These are phyloP conservation scores for Otatea glauca DNA, from an alignment of 176 grass and related monocot genomes.

Conservation along the genomic window DNA sequence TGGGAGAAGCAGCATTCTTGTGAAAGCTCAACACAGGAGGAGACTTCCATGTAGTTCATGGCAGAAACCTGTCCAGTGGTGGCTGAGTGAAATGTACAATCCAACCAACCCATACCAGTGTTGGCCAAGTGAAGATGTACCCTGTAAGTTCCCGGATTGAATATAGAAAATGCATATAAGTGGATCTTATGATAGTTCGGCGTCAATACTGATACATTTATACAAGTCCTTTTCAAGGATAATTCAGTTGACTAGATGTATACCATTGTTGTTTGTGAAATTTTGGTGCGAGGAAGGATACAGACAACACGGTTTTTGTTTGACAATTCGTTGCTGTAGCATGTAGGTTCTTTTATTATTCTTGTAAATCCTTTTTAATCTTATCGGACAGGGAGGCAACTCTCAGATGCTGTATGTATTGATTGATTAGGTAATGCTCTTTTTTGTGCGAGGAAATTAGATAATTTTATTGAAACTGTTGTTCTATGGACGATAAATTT, in stretches of 20 bases:
- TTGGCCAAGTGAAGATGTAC: conserved; percentile 5
- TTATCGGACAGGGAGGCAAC: background rate
- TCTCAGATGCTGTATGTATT: conserved; percentile 13
- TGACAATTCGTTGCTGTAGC: conserved; percentile 29
- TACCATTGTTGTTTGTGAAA: conserved; percentile 26
- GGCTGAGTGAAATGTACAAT: background rate
- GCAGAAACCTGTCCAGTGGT: background rate
- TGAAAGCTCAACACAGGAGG: conserved; percentile 14
- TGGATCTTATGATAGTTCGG: conserved; percentile 9
- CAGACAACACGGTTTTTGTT: conserved; percentile 6
- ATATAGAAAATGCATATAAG: conserved; percentile 31
- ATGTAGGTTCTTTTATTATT: conserved; percentile 31
- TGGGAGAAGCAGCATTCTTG: background rate
- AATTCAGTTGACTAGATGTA: conserved; percentile 40
- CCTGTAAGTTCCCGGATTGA: conserved; percentile 20
- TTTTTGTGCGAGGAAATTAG: background rate
- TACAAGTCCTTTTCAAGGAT: conserved; percentile 13
- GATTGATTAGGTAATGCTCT: background rate
- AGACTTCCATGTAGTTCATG: background rate
- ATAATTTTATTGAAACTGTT: conserved; percentile 1
- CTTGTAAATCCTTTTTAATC: conserved; percentile 41
- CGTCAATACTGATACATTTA: background rate
- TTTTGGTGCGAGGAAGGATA: background rate
- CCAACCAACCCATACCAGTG: conserved; percentile 6
- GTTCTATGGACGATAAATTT: background rate